Base-by-base conservation (phyloP, 2,329 filamentous ascomycete genomes). In the Basipetospora sp. region DNA sequence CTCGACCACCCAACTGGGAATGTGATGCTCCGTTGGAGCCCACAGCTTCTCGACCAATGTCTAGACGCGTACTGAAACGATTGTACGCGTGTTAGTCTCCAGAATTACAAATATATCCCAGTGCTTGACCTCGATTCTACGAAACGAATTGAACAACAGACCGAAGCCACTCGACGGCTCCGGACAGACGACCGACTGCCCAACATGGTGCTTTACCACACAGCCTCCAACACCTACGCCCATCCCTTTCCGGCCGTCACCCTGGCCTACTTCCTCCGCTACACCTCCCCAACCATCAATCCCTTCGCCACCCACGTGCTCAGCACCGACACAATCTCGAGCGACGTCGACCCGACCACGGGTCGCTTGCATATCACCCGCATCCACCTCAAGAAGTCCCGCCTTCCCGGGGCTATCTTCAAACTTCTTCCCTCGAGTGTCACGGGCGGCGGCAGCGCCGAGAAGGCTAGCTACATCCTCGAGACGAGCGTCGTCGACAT, bases 251-350 rank as follows among this genome's bases (percentile, higher is more conserved):
- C 81, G 44, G 82, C 82, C 55, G 83, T 90, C 44, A 85, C 82
- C 34, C 77, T 90, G 56, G 83, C 83, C 61, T 90, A 85, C 69
- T 90, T 88, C 61, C 77, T 90, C 35, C 81, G 83, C 46, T 90
- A 90, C 60, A 85, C 81, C 42, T 74, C 69, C 4, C 69, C 70
- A 20, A 64, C 72, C 46, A 62, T 72, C 46, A 90, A 88, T 52
- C 83, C 83, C 5, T 87, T 88, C 62, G 78, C 77, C 46, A 76
- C 72, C 45, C 83, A 90, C 62, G 83, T 90, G 38, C 65, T 86
- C 48, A 84, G 80, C 52, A 86, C 81, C 56, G 83, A 90, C 57
- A 85, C 81, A 50, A 83, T 90, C 55, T 73, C 74, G 34, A 79
- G 76, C 45, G 65, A 71, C 55, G 73, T 84, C 58, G 82, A 88